Evolutionary conservation across 2,329 filamentous ascomycete genomes (phyloP).

Genomic region (Penicillium verrucosum): DNA sequence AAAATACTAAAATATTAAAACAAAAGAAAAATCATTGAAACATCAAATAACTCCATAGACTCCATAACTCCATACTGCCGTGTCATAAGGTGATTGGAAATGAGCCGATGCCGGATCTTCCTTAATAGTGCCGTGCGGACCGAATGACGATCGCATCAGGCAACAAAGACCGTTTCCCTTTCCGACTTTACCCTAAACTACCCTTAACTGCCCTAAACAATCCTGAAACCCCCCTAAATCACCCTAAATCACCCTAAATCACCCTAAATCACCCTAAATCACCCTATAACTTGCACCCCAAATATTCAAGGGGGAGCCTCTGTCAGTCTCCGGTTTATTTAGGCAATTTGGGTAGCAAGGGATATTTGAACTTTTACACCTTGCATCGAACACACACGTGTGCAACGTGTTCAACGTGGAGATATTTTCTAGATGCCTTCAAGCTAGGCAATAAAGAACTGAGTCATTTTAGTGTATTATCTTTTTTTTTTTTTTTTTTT

Average conservation of each 20-base stretch:
- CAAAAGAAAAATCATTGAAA: neutral
- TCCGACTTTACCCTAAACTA: conserved; percentile 7
- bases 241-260: neutral
- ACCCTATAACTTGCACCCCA: neutral
- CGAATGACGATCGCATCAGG: conserved; percentile 22
- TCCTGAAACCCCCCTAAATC: neutral
- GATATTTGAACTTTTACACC: neutral
- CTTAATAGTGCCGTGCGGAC: conserved; percentile 17
- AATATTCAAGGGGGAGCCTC: conserved; percentile 1
- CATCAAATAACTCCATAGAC: neutral
- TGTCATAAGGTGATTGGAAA: neutral
- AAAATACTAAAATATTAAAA: neutral
- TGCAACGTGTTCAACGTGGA: conserved; percentile 5
- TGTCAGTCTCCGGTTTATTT: conserved; percentile 6
- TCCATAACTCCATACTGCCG: neutral
- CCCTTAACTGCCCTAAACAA: neutral
- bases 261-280: neutral
- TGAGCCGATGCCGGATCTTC: conserved; percentile 6
- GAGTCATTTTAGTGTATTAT: neutral
- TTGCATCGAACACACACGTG: conserved; percentile 3
- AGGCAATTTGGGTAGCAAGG: conserved; percentile 3
- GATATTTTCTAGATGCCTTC: neutral
- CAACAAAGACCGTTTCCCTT: conserved; percentile 7
- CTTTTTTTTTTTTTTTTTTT: too few relatives aligned
- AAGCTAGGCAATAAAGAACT: neutral